These are phyloP conservation scores for Jackrogersella minutella DNA, from an alignment of 495 filamentous ascomycete species.

Conservation along the genomic window DNA sequence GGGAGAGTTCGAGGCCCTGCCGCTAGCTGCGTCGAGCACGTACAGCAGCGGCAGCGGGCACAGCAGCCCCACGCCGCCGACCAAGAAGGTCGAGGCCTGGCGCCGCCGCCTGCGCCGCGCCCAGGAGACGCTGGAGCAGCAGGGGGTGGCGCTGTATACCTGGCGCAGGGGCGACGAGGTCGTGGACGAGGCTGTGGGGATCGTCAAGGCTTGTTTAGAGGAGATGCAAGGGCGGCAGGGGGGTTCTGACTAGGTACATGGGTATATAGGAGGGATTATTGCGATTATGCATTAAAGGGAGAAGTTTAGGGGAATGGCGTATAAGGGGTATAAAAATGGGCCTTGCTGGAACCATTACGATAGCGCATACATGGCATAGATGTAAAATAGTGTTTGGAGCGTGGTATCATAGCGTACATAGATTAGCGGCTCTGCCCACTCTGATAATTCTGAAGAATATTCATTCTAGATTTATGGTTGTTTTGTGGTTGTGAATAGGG, in stretches of 20 bases:
- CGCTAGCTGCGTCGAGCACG: slow-evolving; percentile 13
- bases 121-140: slow-evolving; percentile 68
- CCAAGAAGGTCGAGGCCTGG: slow-evolving; percentile 87
- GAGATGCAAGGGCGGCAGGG: slow-evolving; percentile 45
- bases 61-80: slow-evolving; percentile 22
- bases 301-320: background rate
- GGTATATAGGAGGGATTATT: background rate
- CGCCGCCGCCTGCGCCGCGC: slow-evolving; percentile 78
- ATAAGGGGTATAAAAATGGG: background rate
- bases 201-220: slow-evolving; percentile 54
- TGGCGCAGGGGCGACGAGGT: slow-evolving; percentile 91
- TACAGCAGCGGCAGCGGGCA: slow-evolving; percentile 24
- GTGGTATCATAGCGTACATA: no score
- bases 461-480: no score
- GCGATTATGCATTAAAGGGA: background rate
- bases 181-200: slow-evolving; percentile 57
- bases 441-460: no score
- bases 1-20: slow-evolving; percentile 40
- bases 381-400: no score
- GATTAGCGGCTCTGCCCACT: no score
- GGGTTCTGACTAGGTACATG: slow-evolving; percentile 14
- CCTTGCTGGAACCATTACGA: no score
- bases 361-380: no score
- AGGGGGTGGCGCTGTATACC: slow-evolving; percentile 77
- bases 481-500: no score